These are phyloP conservation scores for Moricandia arvensis DNA, from an alignment of 345 rosid genomes.

Conservation along the genomic window DNA sequence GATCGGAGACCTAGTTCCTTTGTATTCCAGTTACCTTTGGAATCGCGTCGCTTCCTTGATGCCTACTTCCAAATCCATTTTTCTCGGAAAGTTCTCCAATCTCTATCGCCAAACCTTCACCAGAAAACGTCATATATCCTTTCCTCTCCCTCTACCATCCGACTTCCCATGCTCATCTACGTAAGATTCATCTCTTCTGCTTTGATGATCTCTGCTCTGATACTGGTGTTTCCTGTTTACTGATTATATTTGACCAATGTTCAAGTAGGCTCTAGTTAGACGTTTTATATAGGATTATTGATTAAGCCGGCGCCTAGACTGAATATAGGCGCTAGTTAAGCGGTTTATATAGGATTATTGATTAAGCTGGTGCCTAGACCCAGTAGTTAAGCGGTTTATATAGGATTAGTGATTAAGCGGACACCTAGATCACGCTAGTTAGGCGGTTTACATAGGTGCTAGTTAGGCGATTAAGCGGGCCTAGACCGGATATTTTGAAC, in stretches of 20 bases:
- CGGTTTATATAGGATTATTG: no score
- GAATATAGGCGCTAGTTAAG: no score
- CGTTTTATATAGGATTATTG: no score
- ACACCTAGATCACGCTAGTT: no score
- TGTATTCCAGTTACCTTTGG: slow-evolving; percentile 53
- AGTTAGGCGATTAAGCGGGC: no score
- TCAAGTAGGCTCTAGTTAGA: no score
- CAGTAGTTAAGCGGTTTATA: no score
- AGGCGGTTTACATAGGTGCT: no score
- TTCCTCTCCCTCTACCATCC: slow-evolving; percentile 77
- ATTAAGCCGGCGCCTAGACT: no score
- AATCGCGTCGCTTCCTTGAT: slow-evolving; percentile 48
- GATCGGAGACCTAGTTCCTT: slow-evolving; percentile 42
- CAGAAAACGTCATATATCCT: slow-evolving; percentile 54
- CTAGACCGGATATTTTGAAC: no score
- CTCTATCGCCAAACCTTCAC: slow-evolving; percentile 47
- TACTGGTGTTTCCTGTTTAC: neutral
- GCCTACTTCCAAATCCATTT: slow-evolving; percentile 36
- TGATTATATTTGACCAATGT: neutral
- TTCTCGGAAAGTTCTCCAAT: slow-evolving; percentile 52
- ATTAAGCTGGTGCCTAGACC: no score
- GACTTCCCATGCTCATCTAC: slow-evolving; percentile 41
- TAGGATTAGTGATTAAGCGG: no score
- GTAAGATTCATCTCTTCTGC: slow-evolving; percentile 39
- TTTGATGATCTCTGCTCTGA: slow-evolving; percentile 17